These are phyloP conservation scores for Didymella pomorum DNA, from an alignment of 2,329 filamentous ascomycete genomes.

Conservation along the genomic window DNA sequence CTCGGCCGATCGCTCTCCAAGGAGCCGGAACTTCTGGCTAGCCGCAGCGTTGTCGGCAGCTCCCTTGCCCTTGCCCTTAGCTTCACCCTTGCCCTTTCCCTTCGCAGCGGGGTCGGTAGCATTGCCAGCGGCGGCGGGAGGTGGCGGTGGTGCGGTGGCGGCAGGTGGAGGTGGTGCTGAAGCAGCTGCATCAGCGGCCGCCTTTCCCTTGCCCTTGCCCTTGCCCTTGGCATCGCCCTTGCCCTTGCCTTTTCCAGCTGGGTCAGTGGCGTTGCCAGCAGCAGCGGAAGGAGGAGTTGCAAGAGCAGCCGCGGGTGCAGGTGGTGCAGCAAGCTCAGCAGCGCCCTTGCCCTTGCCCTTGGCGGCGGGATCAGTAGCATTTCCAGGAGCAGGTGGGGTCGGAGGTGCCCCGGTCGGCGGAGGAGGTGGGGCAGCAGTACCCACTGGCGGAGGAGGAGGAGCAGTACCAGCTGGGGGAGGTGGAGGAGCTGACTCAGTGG, in stretches of 20 bases:
- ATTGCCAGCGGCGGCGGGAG: not conserved
- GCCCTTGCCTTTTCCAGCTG: slow-evolving; percentile 1
- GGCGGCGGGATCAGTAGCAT: not conserved
- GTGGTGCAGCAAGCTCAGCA: not conserved
- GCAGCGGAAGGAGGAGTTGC: not conserved
- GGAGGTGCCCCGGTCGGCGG: not conserved
- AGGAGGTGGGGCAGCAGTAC: not conserved
- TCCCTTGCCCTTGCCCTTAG: slow-evolving; percentile 23
- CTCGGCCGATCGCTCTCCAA: not conserved
- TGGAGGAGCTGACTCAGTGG: not conserved
- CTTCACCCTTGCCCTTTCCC: slow-evolving; percentile 9
- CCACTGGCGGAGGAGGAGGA: not conserved
- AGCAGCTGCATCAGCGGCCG: not conserved
- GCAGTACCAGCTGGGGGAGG: too few relatives aligned
- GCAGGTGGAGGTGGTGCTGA: not conserved
- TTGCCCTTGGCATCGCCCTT: slow-evolving; percentile 5
- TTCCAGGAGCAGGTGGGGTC: not conserved
- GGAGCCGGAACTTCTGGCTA: not conserved
- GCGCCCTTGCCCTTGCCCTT: not conserved
- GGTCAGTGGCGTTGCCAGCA: slow-evolving; percentile 4
- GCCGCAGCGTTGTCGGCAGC: slow-evolving; percentile 16
- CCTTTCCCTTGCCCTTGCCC: not conserved
- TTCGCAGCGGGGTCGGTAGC: not conserved
- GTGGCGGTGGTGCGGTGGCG: not conserved
- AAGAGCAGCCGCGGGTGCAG: too few relatives aligned